phyloP scores from a whole-genome alignment of 768 basidiomycete genomes.

The Phlegmacium glaucopus region DNA sequence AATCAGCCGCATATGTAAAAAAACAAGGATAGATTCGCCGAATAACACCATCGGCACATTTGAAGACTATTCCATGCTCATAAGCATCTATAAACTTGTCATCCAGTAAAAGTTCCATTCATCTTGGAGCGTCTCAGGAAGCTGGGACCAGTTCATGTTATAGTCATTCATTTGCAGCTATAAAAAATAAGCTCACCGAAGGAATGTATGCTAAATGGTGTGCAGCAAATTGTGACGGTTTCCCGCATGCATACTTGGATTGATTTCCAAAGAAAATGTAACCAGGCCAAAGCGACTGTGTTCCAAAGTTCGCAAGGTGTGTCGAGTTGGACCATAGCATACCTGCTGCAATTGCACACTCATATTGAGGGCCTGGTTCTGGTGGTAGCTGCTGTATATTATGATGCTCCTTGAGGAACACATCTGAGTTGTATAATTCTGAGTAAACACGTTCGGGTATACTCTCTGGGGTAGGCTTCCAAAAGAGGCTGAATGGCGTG shows the following conservation, averaged over 20 bases:
- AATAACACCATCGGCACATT: constrained; percentile 25
- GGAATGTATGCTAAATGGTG: constrained; percentile 20
- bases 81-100: constrained; percentile 17
- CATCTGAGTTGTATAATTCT: constrained; percentile 21
- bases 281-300: constrained; percentile 13
- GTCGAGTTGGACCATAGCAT: constrained; percentile 24
- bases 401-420: constrained; percentile 13
- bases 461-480: constrained; percentile 1
- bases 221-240: constrained; percentile 4
- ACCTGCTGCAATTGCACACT: constrained; percentile 18
- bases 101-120: constrained; percentile 17
- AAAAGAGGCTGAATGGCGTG: constrained; percentile 21
- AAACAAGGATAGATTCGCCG: constrained; percentile 27
- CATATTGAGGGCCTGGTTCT: constrained; percentile 6
- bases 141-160: not conserved
- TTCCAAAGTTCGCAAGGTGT: constrained; percentile 14
- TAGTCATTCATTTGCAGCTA: not conserved
- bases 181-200: constrained; percentile 2
- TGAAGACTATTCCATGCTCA: constrained; percentile 25
- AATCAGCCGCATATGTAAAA: constrained; percentile 33
- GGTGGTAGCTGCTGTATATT: constrained; percentile 9
- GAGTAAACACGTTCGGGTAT: constrained; percentile 8
- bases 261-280: constrained; percentile 16
- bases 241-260: constrained; percentile 15
- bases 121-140: constrained; percentile 5